phyloP scores from a whole-genome alignment of 768 basidiomycete genomes.

The Lentinula sp. region DNA sequence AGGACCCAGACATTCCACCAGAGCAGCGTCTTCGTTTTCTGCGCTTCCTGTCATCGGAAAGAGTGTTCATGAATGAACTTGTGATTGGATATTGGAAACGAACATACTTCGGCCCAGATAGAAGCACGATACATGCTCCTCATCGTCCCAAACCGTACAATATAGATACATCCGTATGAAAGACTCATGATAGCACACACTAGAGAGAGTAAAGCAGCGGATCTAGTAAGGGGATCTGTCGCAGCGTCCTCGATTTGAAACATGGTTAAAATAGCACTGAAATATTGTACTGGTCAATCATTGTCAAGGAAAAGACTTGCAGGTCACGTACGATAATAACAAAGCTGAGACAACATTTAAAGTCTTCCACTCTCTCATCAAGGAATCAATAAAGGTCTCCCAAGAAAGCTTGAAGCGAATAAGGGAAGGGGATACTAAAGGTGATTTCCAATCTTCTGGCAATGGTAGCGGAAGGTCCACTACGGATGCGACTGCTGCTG shows the following conservation, averaged over 20 bases:
- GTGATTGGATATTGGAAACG: neutral
- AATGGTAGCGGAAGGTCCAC: constrained; percentile 19
- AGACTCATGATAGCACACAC: constrained; percentile 46
- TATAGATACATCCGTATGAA: constrained; percentile 48
- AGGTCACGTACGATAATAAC: constrained; percentile 10
- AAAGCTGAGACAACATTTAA: constrained; percentile 51
- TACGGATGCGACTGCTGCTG: constrained; percentile 6
- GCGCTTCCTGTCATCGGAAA: constrained; percentile 19
- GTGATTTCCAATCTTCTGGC: constrained; percentile 28
- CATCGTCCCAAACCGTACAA: constrained; percentile 52
- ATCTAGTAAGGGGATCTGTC: constrained; percentile 41
- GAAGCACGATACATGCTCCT: constrained; percentile 49
- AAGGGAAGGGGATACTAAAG: constrained; percentile 41
- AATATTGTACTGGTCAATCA: neutral
- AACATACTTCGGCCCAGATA: constrained; percentile 45
- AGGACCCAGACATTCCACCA: constrained; percentile 52
- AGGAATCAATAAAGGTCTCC: constrained; percentile 50
- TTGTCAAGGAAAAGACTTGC: neutral
- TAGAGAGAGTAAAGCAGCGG: constrained; percentile 43
- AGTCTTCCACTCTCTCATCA: constrained; percentile 55
- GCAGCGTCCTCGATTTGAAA: constrained; percentile 37
- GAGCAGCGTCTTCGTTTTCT: constrained; percentile 16
- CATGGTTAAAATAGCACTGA: constrained; percentile 46
- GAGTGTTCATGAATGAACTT: neutral
- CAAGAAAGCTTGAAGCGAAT: constrained; percentile 47